phyloP scores from a whole-genome alignment of 192 early-diverging fungal genomes.

The Coemansia erecta region DNA sequence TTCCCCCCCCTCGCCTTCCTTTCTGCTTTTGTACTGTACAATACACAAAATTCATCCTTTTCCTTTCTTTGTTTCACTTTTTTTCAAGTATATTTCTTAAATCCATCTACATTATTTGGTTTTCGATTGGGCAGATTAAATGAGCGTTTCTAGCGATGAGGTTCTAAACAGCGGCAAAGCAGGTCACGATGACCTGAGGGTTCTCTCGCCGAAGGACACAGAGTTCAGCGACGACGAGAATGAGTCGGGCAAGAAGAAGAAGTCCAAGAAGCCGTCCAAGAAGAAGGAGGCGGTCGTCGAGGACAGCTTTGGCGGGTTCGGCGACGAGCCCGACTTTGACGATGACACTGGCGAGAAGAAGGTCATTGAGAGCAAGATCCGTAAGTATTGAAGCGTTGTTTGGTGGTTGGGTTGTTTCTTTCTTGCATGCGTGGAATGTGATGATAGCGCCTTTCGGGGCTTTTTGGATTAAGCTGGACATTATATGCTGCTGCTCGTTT shows the following conservation, averaged over 20 bases:
- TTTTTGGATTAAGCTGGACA: constrained; percentile 5
- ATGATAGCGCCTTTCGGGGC: constrained; percentile 13
- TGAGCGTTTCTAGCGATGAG: constrained; percentile 4
- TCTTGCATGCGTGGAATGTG: constrained; percentile 1
- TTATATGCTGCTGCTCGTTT: constrained; percentile 21
- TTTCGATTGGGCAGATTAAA: background rate
- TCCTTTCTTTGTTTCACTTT: background rate
- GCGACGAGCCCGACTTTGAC: constrained; percentile 51
- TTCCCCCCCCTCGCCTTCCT: background rate
- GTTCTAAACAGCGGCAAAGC: background rate
- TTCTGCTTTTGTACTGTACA: background rate
- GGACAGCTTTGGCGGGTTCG: constrained; percentile 29
- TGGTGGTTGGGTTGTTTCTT: background rate
- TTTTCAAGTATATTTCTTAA: background rate
- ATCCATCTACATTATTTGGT: too few species aligned
- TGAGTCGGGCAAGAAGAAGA: background rate
- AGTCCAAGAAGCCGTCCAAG: constrained; percentile 9
- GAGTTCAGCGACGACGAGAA: constrained; percentile 1
- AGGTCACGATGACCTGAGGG: background rate
- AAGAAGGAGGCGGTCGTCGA: constrained; percentile 16
- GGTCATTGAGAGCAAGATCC: constrained; percentile 41
- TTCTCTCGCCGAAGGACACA: background rate
- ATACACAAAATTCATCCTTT: background rate
- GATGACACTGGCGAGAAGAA: constrained; percentile 53
- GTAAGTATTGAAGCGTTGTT: constrained; percentile 33